These are phyloP conservation scores for Pyrus betulifolia DNA, from an alignment of 306 rosid species.

Conservation along the genomic window DNA sequence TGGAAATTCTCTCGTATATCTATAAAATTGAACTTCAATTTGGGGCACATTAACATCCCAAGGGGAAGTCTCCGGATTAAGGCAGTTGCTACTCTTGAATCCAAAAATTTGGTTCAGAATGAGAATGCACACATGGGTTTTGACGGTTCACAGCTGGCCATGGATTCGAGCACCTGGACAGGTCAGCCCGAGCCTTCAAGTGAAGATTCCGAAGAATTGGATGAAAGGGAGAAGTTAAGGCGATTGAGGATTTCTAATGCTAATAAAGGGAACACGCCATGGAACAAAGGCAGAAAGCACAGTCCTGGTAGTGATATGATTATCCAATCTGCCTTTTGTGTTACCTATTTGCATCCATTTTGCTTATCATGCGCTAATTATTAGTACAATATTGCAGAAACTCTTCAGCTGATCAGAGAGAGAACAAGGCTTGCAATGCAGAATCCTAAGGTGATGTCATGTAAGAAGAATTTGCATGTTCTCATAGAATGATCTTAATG, in stretches of 20 bases:
- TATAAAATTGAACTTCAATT: constrained; percentile 20
- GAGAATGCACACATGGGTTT: constrained; percentile 20
- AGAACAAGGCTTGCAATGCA: constrained; percentile 95
- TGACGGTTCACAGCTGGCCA: constrained; percentile 14
- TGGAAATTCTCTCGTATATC: constrained; percentile 33
- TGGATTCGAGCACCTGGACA: constrained; percentile 12
- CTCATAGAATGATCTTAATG: constrained; percentile 15
- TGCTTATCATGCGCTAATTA: constrained; percentile 3
- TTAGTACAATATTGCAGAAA: constrained; percentile 46
- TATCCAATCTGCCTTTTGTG: neutral
- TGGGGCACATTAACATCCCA: constrained; percentile 15
- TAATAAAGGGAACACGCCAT: constrained; percentile 78
- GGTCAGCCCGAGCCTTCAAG: constrained; percentile 18
- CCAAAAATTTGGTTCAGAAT: constrained; percentile 29
- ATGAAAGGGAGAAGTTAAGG: constrained; percentile 66
- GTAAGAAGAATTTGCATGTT: constrained; percentile 66
- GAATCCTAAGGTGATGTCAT: constrained; percentile 99
- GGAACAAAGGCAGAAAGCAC: constrained; percentile 98
- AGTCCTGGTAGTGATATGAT: constrained; percentile 46
- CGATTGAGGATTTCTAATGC: constrained; percentile 83
- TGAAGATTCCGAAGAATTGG: constrained; percentile 27
- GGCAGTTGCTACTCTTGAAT: constrained; percentile 73
- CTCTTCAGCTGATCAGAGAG: constrained; percentile 72
- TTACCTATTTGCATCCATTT: neutral
- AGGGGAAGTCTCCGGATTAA: constrained; percentile 33